phyloP scores from a whole-genome alignment of 495 filamentous ascomycete genomes.

The Hypoxylon rickii region DNA sequence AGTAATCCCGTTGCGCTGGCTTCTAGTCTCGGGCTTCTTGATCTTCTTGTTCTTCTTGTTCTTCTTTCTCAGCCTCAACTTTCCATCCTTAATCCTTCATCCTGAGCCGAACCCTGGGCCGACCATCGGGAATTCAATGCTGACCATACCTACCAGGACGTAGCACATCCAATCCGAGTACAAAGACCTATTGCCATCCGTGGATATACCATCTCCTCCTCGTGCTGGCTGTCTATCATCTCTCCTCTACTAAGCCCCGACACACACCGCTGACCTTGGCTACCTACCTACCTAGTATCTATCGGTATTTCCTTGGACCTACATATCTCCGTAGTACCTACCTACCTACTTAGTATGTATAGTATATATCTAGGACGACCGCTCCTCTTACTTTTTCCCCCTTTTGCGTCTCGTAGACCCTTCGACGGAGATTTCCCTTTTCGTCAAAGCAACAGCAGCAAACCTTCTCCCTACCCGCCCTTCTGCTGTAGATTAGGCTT shows the following conservation, averaged over 20 bases:
- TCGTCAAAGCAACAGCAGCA: neutral
- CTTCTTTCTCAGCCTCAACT: constrained; percentile 17
- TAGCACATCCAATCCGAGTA: neutral
- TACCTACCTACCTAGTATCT: neutral
- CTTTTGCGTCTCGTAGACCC: neutral
- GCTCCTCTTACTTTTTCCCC: neutral
- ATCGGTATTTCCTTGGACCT: neutral
- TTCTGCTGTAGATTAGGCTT: too few species aligned
- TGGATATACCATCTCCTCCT: too few species aligned
- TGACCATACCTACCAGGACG: constrained; percentile 2
- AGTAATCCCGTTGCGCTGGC: too few species aligned
- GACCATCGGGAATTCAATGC: constrained; percentile 26
- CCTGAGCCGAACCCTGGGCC: too few species aligned
- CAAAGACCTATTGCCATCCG: too few species aligned
- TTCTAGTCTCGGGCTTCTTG: too few species aligned
- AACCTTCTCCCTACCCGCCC: neutral
- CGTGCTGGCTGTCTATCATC: too few species aligned
- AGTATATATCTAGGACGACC: neutral
- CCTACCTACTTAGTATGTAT: neutral
- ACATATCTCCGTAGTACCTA: neutral
- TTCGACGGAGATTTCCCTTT: neutral
- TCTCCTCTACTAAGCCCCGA: too few species aligned
- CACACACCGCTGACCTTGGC: too few species aligned
- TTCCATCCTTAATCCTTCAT: neutral
- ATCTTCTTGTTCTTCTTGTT: too few species aligned